Conservation (phyloP, 345 rosid species). For the Ricinus communis region DNA sequence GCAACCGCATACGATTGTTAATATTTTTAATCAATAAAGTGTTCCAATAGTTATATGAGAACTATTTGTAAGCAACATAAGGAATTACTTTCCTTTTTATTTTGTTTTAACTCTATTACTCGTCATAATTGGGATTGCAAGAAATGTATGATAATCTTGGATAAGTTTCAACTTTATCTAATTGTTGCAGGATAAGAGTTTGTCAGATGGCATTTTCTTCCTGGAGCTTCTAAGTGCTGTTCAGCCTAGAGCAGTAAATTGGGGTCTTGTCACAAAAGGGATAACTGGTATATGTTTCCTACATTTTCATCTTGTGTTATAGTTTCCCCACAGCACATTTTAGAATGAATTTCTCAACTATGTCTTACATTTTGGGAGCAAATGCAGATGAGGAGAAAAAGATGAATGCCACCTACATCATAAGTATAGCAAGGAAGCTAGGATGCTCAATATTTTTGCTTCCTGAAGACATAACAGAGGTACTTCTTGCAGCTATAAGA, state of each 20-base stretch:
- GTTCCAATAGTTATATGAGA: no score
- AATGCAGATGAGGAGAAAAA: conserved; percentile 84
- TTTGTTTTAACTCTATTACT: no score
- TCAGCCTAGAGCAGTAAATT: conserved; percentile 83
- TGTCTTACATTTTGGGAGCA: neutral
- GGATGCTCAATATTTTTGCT: conserved; percentile 96
- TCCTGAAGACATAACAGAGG: conserved; percentile 96
- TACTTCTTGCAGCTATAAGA: no score
- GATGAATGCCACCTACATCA: conserved; percentile 95
- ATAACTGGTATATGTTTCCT: conserved; percentile 48
- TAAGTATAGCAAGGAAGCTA: conserved; percentile 90
- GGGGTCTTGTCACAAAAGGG: conserved; percentile 95
- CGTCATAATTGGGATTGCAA: neutral
- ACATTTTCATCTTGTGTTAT: neutral
- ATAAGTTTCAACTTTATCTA: neutral
- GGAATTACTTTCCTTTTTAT: no score
- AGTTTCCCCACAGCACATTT: no score
- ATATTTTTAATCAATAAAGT: no score
- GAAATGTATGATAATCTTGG: neutral
- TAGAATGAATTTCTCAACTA: neutral
- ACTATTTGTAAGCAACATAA: no score
- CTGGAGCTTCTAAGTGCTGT: conserved; percentile 89
- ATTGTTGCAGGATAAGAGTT: conserved; percentile 67
- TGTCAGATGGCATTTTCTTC: conserved; percentile 87
- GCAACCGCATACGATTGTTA: no score